Percentiles rank a stretch among this genome's conserved stretches.
Conservation (phyloP, 2,329 filamentous ascomycete genomes). For the Fusarium lateritium region DNA sequence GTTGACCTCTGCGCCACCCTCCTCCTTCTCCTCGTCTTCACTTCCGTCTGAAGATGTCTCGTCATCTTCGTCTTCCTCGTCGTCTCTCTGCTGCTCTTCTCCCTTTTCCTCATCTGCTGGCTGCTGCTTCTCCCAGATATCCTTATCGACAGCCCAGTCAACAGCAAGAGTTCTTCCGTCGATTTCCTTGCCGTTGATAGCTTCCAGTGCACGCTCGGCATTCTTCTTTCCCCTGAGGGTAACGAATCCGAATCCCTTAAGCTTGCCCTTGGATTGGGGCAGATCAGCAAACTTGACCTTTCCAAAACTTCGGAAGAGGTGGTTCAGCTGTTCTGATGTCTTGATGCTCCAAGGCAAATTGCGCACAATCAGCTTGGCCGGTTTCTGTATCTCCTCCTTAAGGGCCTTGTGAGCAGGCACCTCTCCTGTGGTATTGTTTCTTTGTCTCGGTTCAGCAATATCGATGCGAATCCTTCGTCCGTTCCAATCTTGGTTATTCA, state of each 20-base stretch:
- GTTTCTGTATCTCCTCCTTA: conserved; percentile 72
- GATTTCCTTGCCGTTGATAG: conserved; percentile 89
- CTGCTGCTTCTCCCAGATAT: conserved; percentile 81
- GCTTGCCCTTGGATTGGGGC: conserved; percentile 81
- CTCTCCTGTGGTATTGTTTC: conserved; percentile 67
- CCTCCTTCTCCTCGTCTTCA: conserved; percentile 52
- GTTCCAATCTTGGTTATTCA: conserved; percentile 83
- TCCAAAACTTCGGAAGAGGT: conserved; percentile 88
- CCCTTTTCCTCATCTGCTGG: conserved; percentile 56
- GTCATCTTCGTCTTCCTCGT: conserved; percentile 57
- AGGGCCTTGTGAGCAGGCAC: conserved; percentile 64
- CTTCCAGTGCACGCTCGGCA: conserved; percentile 88
- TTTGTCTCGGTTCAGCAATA: conserved; percentile 86
- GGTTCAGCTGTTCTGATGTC: conserved; percentile 82
- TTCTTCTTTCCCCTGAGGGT: conserved; percentile 90
- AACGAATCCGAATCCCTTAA: conserved; percentile 94
- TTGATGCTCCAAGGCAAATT: conserved; percentile 98
- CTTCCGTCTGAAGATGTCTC: conserved; percentile 43
- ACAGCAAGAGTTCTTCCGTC: conserved; percentile 92
- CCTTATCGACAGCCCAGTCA: conserved; percentile 96
- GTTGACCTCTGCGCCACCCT: conserved; percentile 54
- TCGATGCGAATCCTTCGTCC: conserved; percentile 89
- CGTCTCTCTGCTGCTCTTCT: conserved; percentile 57
- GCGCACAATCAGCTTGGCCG: conserved; percentile 86
- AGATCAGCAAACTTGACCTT: conserved; percentile 91